phyloP scores from a whole-genome alignment of 352 stramenopile species.

The Globisporangium paddicum region DNA sequence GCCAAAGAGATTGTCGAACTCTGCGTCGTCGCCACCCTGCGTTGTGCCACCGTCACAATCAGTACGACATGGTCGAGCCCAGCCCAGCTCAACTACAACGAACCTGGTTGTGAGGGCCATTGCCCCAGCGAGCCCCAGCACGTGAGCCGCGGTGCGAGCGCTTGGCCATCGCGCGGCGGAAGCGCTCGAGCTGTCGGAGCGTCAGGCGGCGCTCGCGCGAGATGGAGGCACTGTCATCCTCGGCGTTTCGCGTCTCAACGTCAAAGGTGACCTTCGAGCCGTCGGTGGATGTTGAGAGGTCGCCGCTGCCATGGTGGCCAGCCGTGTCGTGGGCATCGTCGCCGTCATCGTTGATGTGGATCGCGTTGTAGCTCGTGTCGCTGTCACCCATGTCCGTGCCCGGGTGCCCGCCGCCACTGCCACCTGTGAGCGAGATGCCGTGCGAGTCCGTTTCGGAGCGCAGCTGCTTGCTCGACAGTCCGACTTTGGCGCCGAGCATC shows the following conservation, averaged over 20 bases:
- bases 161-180: conserved; percentile 25
- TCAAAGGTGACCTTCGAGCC: conserved; percentile 13
- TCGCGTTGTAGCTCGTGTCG: conserved; percentile 17
- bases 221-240: background rate
- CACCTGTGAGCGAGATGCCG: background rate
- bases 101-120: conserved; percentile 8
- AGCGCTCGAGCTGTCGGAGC: conserved; percentile 29
- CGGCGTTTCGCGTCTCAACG: background rate
- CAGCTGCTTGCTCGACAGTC: conserved; percentile 6
- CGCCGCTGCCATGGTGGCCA: background rate
- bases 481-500: conserved; percentile 10
- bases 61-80: background rate
- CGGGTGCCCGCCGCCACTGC: background rate
- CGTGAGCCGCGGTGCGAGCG: conserved; percentile 8
- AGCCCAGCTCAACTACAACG: no score
- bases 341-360: conserved; percentile 10
- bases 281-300: background rate
- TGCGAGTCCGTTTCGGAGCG: background rate
- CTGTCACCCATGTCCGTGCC: conserved; percentile 15
- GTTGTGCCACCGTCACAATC: background rate
- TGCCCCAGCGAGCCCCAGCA: conserved; percentile 4
- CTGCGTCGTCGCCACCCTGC: conserved; percentile 15
- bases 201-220: conserved; percentile 20
- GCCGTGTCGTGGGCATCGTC: background rate
- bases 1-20: conserved; percentile 26